Evolutionary conservation across 108 stramenopile species (phyloP).

Genomic region (Asterionellopsis glacialis): DNA sequence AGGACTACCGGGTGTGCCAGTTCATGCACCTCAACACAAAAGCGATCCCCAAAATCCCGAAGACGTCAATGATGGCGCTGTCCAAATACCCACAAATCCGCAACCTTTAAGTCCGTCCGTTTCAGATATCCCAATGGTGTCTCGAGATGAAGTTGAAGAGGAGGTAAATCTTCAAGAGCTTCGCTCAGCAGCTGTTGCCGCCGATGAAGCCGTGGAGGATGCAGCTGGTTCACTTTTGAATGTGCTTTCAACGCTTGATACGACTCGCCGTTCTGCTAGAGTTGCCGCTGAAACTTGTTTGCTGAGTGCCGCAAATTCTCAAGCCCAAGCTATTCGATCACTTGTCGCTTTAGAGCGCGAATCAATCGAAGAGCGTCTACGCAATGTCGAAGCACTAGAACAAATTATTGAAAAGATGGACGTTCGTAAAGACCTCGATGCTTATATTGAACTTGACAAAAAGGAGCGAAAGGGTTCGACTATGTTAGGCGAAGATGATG

Average conservation of each 20-base stretch:
- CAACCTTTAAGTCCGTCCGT: constrained; percentile 6
- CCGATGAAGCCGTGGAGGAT: constrained; percentile 58
- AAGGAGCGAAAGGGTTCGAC: constrained; percentile 35
- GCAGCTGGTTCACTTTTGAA: constrained; percentile 49
- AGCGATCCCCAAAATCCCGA: background rate
- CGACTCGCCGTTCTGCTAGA: constrained; percentile 53
- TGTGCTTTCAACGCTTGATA: constrained; percentile 50
- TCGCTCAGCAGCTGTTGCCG: constrained; percentile 43
- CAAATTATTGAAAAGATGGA: constrained; percentile 40
- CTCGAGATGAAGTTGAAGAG: constrained; percentile 55
- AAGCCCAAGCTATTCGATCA: constrained; percentile 37
- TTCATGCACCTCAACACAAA: constrained; percentile 3
- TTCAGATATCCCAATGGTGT: constrained; percentile 10
- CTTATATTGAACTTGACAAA: constrained; percentile 57
- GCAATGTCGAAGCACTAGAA: constrained; percentile 48
- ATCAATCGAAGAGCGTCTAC: constrained; percentile 46
- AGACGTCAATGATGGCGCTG: background rate
- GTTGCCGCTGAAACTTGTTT: constrained; percentile 65
- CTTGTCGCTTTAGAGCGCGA: constrained; percentile 52
- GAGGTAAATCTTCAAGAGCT: constrained; percentile 49
- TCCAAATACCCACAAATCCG: background rate
- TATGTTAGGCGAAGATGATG: constrained; percentile 62
- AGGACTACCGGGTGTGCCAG: constrained; percentile 30
- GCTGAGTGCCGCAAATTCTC: constrained; percentile 55
- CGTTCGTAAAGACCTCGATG: constrained; percentile 63